Evolutionary conservation across 495 filamentous ascomycete species (phyloP), one percentile per base, ranked within the genome.

Genomic region (Aspergillus sclerotiicarbonarius): DNA sequence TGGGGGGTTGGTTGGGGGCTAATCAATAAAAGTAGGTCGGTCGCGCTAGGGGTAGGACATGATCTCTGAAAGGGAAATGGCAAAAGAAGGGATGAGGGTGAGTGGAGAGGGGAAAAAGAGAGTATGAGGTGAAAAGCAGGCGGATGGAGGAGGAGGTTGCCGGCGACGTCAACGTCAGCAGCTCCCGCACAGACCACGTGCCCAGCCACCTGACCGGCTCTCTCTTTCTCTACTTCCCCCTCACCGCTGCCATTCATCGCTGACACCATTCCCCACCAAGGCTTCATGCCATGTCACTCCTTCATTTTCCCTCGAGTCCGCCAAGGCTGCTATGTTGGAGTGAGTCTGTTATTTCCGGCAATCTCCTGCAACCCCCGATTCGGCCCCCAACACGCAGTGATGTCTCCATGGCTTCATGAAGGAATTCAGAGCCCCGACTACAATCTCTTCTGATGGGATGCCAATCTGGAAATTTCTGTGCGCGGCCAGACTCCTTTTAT

Each of bases 1-100:
- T 25, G 5, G 29, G 21, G 29, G 16, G 85, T 79, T 52, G 76
- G 71, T 15, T 35, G 45, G 18, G 18, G 13, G 20, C 5, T 31
- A 32, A 32, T 18, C 13, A 55, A 45, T 16, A 5, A 44, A 25
- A 37, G 30, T n/a, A 30, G 15, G 18, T 18, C 19, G 47, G 30
- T 45, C 20, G n/a, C 46, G 45, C 33, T 60, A 56, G 53, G 33
- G 1, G n/a, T 21, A 29, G 21, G 46, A 44, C 50, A 54, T 55
- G 16, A 9, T 41, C 53, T 46, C 1, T 43, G 32, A 31, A 33
- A 19, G 41, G 25, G 56, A 46, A 32, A 37, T 30, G 3, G 30
- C 16, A 33, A 21, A 13, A 29, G 7, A 39, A 13, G 6, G n/a
- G 12, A 15, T 18, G 20, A 30, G 21, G 21, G 37, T 12, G 50